Conservation (phyloP, 1,284 basidiomycete genomes). For the Porogramme epimiltina region DNA sequence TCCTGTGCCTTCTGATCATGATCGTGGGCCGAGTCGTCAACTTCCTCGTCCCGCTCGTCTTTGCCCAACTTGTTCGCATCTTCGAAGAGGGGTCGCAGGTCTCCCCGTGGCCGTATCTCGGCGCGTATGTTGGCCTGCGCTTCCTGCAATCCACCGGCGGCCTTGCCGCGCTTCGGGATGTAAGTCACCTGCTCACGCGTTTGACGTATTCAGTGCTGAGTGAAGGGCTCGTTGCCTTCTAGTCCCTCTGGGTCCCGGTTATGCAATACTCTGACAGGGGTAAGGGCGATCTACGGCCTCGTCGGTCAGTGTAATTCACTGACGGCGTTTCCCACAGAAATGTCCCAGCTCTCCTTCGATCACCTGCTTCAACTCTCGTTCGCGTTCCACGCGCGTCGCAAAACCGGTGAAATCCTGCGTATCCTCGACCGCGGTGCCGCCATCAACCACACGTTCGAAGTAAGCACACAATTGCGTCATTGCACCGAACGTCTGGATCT, state of each 20-base stretch:
- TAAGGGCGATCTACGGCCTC: too few species aligned
- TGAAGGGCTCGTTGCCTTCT: not conserved
- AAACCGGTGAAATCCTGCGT: conserved; percentile 68
- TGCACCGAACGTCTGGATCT: not conserved
- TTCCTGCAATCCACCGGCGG: conserved; percentile 75
- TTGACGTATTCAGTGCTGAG: not conserved
- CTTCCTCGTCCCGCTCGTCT: conserved; percentile 68
- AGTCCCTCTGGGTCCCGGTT: conserved; percentile 80
- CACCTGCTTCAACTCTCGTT: conserved; percentile 83
- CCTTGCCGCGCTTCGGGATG: conserved; percentile 68
- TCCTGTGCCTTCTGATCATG: conserved; percentile 68
- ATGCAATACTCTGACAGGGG: conserved; percentile 84
- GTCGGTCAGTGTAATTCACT: too few species aligned
- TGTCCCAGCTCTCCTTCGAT: conserved; percentile 80
- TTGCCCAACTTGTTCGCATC: conserved; percentile 67
- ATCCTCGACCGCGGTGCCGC: conserved; percentile 66
- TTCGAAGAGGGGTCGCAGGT: conserved; percentile 49
- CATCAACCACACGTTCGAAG: conserved; percentile 49
- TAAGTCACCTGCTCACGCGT: conserved; percentile 33
- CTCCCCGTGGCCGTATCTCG: conserved; percentile 66
- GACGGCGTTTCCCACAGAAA: conserved; percentile 46
- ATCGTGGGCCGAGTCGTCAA: conserved; percentile 79
- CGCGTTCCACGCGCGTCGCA: conserved; percentile 79
- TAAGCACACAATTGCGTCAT: conserved; percentile 10
- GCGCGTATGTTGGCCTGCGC: conserved; percentile 61